Conservation (phyloP, 106 monocot species). For the Cymbidium sinense region DNA sequence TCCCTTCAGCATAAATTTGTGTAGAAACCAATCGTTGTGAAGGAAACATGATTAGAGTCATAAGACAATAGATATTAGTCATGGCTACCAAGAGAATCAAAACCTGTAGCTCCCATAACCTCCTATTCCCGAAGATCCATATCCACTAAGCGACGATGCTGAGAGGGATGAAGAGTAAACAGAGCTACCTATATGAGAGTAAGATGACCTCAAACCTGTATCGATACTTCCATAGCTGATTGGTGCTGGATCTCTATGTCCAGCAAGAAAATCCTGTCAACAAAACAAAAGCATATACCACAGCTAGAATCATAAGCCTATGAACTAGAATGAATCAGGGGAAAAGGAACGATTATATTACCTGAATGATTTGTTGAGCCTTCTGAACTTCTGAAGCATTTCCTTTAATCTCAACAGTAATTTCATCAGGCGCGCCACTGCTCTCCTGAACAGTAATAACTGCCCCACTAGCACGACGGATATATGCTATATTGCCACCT, state of each 20-base stretch:
- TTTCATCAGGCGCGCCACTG: constrained; percentile 32
- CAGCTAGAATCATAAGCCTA: not conserved
- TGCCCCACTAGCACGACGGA: constrained; percentile 50
- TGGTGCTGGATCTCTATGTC: constrained; percentile 25
- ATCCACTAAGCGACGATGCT: constrained; percentile 15
- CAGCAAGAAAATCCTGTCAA: constrained; percentile 38
- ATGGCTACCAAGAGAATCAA: constrained; percentile 1
- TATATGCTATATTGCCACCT: constrained; percentile 48
- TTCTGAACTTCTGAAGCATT: constrained; percentile 42
- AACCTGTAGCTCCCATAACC: constrained; percentile 27
- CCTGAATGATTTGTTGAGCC: constrained; percentile 60
- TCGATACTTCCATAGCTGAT: constrained; percentile 38
- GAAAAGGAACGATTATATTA: constrained; percentile 4
- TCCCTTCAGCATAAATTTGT: not conserved
- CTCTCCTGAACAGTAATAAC: constrained; percentile 49
- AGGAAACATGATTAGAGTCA: not conserved
- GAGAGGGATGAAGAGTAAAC: constrained; percentile 29
- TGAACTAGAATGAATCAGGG: no score
- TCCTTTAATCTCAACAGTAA: constrained; percentile 69
- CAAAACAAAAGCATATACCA: not conserved
- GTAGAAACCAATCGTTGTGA: not conserved
- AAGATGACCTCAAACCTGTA: constrained; percentile 25
- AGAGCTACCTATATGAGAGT: constrained; percentile 30
- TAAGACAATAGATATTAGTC: no score
- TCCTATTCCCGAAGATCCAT: constrained; percentile 25